Base-by-base conservation (phyloP, 176 grass and related monocot genomes). In the Ensete glaucum region DNA sequence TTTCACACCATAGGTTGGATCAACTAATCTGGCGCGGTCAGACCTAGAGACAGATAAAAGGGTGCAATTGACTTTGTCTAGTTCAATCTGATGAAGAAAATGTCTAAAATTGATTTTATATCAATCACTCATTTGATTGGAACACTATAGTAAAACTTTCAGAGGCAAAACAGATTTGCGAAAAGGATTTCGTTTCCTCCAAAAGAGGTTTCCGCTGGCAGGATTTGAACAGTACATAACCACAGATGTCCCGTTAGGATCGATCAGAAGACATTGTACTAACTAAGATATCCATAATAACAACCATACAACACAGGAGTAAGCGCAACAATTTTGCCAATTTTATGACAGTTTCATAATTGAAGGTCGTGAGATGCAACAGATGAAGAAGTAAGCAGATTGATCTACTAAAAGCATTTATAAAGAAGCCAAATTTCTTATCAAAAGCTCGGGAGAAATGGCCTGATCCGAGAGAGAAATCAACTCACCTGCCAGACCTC, bases 401-500 rank as follows among this genome's bases (percentile, higher is more conserved):
- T 51, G 25, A 25, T 50, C 8, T 9, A 20, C 15, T 52, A 34
- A 50, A 19, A 70, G 26, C 23, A 43, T 43, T 43, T 43, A 43
- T 43, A 43, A 43, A 43, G 4, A 43, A 43, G 34, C 34, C 34
- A 43, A 43, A 43, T 5, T 43, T 4, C 0, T 0, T 6, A 43
- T 43, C 34, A 43, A 43, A 43, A 6, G 4, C 34, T 43, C 34
- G 34, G 34, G 34, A 43, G 34, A 43, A 43, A 29, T 24, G 65
- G 43, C 6, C 0, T 50, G 9, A 20, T n/a, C 20, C 16, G 15
- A 25, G 20, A 50, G 48, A 70, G 11, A 49, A 9, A 70, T 50
- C 11, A 1, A 70, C 67, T 82, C 74, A 94, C 95, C 90, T 94
- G 95, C 95, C 95, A 99, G 86, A 99, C 90, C 76, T 99, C 95